Evolutionary conservation across 768 basidiomycete genomes (phyloP).

Genomic region (Arthromyces matolae): DNA sequence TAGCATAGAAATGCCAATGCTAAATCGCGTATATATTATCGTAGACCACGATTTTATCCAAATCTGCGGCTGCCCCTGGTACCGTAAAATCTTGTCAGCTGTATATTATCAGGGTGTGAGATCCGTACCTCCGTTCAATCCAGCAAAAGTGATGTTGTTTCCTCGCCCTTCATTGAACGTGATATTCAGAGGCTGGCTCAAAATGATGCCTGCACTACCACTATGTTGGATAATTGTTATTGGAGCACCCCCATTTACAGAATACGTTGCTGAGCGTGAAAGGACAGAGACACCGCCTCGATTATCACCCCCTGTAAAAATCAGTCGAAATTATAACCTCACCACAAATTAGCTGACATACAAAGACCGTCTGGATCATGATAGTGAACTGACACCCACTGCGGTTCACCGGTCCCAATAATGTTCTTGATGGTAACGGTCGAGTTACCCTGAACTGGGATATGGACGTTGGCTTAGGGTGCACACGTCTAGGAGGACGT

Average conservation of each 20-base stretch:
- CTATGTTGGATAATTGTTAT: slow-evolving; percentile 20
- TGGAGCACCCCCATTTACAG: slow-evolving; percentile 22
- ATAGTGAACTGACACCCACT: slow-evolving; percentile 31
- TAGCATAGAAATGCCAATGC: background rate
- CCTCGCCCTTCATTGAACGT: slow-evolving; percentile 18
- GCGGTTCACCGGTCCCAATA: slow-evolving; percentile 26
- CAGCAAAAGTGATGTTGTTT: slow-evolving; percentile 21
- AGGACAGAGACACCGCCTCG: slow-evolving; percentile 19
- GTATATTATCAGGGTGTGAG: background rate
- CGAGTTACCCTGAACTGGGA: slow-evolving; percentile 18
- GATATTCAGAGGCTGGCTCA: slow-evolving; percentile 26
- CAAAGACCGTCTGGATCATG: slow-evolving; percentile 24
- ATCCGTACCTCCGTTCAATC: slow-evolving; percentile 21
- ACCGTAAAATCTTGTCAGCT: slow-evolving; percentile 6
- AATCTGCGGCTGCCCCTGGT: slow-evolving; percentile 19
- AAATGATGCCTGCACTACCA: slow-evolving; percentile 23
- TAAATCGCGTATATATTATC: slow-evolving; percentile 22
- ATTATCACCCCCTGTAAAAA: slow-evolving; percentile 22
- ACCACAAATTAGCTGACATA: slow-evolving; percentile 7
- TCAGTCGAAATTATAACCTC: background rate
- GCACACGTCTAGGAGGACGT: background rate
- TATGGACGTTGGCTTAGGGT: background rate
- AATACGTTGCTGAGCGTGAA: slow-evolving; percentile 22
- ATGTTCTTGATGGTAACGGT: slow-evolving; percentile 25
- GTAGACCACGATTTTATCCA: slow-evolving; percentile 23